These are phyloP conservation scores for Backusella liffmaniae DNA, from an alignment of 192 early-diverging fungal species.

Conservation along the genomic window DNA sequence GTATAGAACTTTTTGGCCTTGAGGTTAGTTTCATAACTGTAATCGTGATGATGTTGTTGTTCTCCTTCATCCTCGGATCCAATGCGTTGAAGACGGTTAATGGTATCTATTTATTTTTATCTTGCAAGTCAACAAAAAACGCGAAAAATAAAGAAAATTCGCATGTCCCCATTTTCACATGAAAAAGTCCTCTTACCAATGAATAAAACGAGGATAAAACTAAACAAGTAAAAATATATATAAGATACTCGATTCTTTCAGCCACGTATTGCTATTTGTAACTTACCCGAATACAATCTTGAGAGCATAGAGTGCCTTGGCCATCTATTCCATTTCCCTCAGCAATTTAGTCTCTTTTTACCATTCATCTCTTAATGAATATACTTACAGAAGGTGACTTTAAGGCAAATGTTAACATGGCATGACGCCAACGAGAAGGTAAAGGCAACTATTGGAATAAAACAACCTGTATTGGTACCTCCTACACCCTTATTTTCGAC, in stretches of 20 bases:
- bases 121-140: background rate
- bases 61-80: constrained; percentile 25
- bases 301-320: constrained; percentile 35
- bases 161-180: background rate
- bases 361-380: background rate
- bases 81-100: constrained; percentile 45
- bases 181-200: constrained; percentile 38
- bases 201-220: constrained; percentile 58
- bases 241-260: background rate
- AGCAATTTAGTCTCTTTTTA: background rate
- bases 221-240: constrained; percentile 7
- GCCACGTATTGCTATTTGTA: background rate
- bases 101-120: constrained; percentile 38
- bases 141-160: too few relatives aligned
- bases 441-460: constrained; percentile 42
- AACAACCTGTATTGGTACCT: background rate
- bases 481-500: background rate
- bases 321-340: constrained; percentile 14
- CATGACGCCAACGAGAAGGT: constrained; percentile 50
- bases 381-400: constrained; percentile 42
- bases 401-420: constrained; percentile 46
- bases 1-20: constrained; percentile 56
- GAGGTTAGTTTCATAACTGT: constrained; percentile 37
- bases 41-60: constrained; percentile 24
- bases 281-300: constrained; percentile 57